Base-by-base conservation (phyloP, 2,329 filamentous ascomycete genomes). In the Botryotinia calthae region DNA sequence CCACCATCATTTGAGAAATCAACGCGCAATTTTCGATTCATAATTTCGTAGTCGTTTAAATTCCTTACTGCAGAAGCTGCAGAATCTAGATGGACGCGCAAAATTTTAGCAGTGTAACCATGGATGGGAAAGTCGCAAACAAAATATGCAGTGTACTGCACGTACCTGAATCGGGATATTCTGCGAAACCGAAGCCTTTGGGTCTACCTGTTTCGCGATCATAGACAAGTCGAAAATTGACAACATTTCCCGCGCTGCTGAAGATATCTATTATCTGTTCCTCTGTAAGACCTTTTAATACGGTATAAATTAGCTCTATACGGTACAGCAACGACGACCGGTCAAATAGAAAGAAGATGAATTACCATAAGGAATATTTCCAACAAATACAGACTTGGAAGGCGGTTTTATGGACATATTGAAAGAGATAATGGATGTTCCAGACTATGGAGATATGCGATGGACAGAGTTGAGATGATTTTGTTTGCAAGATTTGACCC, bases 211-310 rank as follows among this genome's bases (percentile, higher is more conserved):
- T 98, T 80, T 98, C 95, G 70, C 94, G 92, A 84, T 98, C 97
- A 83, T 97, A 97, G 76, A 98, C 95, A 66, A 98, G 87, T 70
- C 95, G 90, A 82, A 98, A 98, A 81, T 93, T 95, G 73, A 97
- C 87, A 1, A 98, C 95, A 76, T 95, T 93, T 73, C 96, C 96
- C 70, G 93, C 94, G 76, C 92, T 92, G 81, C 91, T 93, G 82
- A 98, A 97, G 74, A 97, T 97, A 78, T 98, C 93, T 81, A 91
- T 92, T 79, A 99, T 97, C 82, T 97, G 93, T 82, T 98, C 95
- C 84, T 99, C 96, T 44, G 94, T 97, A 76, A 98, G 90, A 76
- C 95, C 95, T 97, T 79, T n/a, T 73, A 70, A 16, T 37, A 40
- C 66, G 46, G 61, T 9, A 67, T 77, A 58, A 77, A 76, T 71